Evolutionary conservation across 2,329 filamentous ascomycete genomes (phyloP).

Genomic region (Alternaria rosae): DNA sequence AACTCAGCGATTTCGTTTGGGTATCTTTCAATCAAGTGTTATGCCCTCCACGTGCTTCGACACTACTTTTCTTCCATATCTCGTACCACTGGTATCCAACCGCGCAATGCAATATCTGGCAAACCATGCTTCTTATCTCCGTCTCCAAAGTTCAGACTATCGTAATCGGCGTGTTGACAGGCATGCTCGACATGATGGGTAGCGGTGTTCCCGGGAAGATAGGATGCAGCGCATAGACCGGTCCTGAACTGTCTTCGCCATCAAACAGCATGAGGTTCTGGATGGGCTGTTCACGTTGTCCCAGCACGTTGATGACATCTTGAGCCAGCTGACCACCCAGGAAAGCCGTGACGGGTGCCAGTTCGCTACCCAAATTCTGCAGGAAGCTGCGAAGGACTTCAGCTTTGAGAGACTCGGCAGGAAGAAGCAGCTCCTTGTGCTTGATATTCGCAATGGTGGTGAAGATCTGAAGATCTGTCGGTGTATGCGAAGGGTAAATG

Average conservation of each 20-base stretch:
- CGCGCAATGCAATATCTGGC: not conserved
- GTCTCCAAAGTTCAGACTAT: slow-evolving; percentile 14
- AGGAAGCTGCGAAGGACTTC: slow-evolving; percentile 84
- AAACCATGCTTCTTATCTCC: not conserved
- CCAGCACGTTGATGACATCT: slow-evolving; percentile 96
- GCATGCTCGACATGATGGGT: slow-evolving; percentile 31
- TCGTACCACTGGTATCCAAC: not conserved
- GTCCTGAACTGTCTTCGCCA: slow-evolving; percentile 78
- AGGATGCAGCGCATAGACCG: slow-evolving; percentile 83
- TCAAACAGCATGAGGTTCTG: slow-evolving; percentile 96
- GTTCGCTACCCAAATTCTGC: slow-evolving; percentile 82
- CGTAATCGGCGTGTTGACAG: slow-evolving; percentile 30
- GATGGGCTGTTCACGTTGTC: slow-evolving; percentile 88
- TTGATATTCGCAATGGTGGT: slow-evolving; percentile 79
- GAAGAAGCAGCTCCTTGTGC: slow-evolving; percentile 69
- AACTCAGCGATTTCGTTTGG: slow-evolving; percentile 8
- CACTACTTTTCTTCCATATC: not conserved
- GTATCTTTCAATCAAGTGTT: slow-evolving; percentile 14
- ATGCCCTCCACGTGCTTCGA: not conserved
- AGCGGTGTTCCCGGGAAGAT: slow-evolving; percentile 52
- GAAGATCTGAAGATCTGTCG: slow-evolving; percentile 71
- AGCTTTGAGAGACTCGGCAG: slow-evolving; percentile 53
- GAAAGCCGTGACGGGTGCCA: slow-evolving; percentile 86
- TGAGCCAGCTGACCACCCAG: slow-evolving; percentile 91
- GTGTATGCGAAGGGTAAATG: slow-evolving; percentile 58